A percentile compares a stretch with the other conserved stretches of the same genome.
These are phyloP conservation scores for Candida maris DNA, from an alignment of 805 yeast species.

Conservation along the genomic window DNA sequence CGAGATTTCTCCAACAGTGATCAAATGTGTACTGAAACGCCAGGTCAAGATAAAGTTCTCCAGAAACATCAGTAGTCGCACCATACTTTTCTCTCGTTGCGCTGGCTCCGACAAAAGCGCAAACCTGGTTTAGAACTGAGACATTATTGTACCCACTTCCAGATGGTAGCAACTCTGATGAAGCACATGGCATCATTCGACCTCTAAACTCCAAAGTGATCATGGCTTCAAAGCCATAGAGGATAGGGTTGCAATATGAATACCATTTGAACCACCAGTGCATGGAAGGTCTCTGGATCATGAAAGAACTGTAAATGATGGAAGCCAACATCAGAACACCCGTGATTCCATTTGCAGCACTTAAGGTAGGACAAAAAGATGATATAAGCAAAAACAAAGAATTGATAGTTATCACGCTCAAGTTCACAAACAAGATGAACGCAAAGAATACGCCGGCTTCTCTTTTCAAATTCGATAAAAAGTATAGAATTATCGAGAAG, in stretches of 20 bases:
- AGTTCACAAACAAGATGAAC: conserved; percentile 39
- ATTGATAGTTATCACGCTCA: conserved; percentile 42
- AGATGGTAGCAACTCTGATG: conserved; percentile 41
- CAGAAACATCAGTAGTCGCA: conserved; percentile 40
- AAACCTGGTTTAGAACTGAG: conserved; percentile 39
- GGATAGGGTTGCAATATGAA: conserved; percentile 46
- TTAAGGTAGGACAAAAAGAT: conserved; percentile 43
- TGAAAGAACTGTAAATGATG: conserved; percentile 61
- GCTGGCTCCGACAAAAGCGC: conserved; percentile 51
- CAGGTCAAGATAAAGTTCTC: conserved; percentile 43
- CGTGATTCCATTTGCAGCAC: conserved; percentile 59
- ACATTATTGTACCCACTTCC: conserved; percentile 53
- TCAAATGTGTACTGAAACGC: conserved; percentile 49
- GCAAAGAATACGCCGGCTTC: conserved; percentile 56
- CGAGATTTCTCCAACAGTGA: conserved; percentile 81
- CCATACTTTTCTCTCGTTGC: conserved; percentile 19
- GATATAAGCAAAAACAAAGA: conserved; percentile 54
- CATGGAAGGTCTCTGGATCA: conserved; percentile 55
- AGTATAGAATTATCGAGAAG: conserved; percentile 46
- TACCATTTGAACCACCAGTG: conserved; percentile 64
- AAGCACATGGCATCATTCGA: conserved; percentile 48
- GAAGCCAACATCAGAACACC: conserved; percentile 51
- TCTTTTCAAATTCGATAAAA: conserved; percentile 48
- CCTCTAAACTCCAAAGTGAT: conserved; percentile 56
- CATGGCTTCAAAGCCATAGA: conserved; percentile 50